Evolutionary conservation across 805 yeast genomes (phyloP), one percentile per base, ranked within the genome.

Genomic region (Komagataella populi): DNA sequence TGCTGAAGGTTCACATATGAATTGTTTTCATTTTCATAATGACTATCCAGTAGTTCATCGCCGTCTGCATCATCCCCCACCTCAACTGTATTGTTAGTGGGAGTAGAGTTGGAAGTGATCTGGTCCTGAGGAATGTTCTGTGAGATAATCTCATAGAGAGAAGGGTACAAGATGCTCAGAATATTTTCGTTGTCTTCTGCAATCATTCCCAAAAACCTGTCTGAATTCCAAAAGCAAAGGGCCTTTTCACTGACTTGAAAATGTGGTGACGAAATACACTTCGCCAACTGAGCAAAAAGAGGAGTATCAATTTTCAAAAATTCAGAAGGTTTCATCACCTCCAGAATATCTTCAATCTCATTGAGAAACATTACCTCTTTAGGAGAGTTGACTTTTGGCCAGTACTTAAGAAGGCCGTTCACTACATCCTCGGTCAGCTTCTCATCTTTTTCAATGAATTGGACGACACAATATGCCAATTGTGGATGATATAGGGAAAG

Each of bases 191-290:
- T 90, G 64, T 86, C 86, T 61, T 93, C 98, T 18, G 95, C 87
- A 49, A 93, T 89, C 59, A 91, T 70, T 46, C 89, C 84, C 56
- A 90, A 78, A 65, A 93, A 90, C 69, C 87, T 90, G 63, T 93
- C 98, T 66, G 91, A 91, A 60, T 87, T 86, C 93, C 96, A 93
- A 66, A 81, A 88, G 63, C 90, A 85, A 54, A 93, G 76, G 2
- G 93, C 96, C 59, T 95, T 88, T 68, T 93, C 99, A 53, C 95
- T 85, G 23, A 93, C 96, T 73, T 93, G 99, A 73, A 93, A 95
- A 70, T 93, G 98, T 23, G 96, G 87, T 1, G 96, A 86, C 23
- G 95, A 78, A 45, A 93, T 90, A 69, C 98, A 91, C 67, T 86
- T 88, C 49, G 96, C 85, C 56, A 93, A 75, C 69, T 93, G 99